Evolutionary conservation across 2,329 filamentous ascomycete genomes (phyloP).

Genomic region (Trichothecium roseum): DNA sequence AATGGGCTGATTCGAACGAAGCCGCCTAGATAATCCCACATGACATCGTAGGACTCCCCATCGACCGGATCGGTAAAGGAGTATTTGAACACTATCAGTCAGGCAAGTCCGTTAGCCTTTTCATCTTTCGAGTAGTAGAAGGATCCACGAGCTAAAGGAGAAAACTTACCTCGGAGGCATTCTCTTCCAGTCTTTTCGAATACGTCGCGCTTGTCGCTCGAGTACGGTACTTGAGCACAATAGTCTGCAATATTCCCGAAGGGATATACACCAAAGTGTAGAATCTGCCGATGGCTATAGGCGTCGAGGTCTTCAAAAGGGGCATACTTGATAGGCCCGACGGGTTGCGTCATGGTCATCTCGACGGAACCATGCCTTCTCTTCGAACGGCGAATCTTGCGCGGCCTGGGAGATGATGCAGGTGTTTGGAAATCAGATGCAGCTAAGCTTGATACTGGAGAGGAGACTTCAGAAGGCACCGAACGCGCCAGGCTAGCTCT

Average conservation of each 20-base stretch:
- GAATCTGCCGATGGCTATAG: slow-evolving; percentile 45
- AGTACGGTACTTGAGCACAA: slow-evolving; percentile 79
- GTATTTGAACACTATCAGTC: slow-evolving; percentile 83
- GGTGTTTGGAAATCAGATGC: too few species aligned
- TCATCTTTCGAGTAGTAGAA: too few species aligned
- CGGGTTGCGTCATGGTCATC: slow-evolving; percentile 14
- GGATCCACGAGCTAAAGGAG: too few species aligned
- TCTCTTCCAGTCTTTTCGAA: slow-evolving; percentile 77
- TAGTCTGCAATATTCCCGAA: slow-evolving; percentile 50
- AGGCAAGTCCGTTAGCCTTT: too few species aligned
- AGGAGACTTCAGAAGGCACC: too few species aligned
- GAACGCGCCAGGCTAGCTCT: too few species aligned
- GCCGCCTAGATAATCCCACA: slow-evolving; percentile 97
- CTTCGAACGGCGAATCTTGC: too few species aligned
- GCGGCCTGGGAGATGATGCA: too few species aligned
- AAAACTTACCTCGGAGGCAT: slow-evolving; percentile 78
- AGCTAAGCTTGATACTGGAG: too few species aligned
- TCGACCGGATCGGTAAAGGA: slow-evolving; percentile 63
- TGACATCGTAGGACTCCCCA: slow-evolving; percentile 60
- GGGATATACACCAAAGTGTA: slow-evolving; percentile 55
- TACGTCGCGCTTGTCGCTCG: slow-evolving; percentile 87
- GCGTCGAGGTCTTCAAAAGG: slow-evolving; percentile 61
- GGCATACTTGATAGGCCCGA: slow-evolving; percentile 63
- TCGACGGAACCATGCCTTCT: too few species aligned
- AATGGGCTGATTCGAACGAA: slow-evolving; percentile 90